Evolutionary conservation across 768 basidiomycete species (phyloP), one percentile per base, ranked within the genome.

Genomic region (Filobasidium floriforme): DNA sequence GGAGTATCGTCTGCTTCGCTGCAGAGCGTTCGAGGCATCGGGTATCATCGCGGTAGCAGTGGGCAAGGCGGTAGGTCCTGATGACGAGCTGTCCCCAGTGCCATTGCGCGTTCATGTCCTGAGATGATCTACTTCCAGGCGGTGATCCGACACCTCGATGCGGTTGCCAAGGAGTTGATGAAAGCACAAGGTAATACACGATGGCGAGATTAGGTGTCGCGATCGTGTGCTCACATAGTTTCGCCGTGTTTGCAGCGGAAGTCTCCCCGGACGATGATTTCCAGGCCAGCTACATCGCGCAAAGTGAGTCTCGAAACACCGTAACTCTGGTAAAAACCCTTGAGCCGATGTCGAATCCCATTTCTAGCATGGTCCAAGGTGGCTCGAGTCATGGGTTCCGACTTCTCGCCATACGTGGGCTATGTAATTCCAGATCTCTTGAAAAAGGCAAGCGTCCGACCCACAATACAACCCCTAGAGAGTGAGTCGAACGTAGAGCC

Each of bases 41-140:
- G 62, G 62, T 5, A 29, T 63, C 12, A 41, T 63, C n/a, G 49
- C 44, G 1, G 43, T 63, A 49, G 62, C 62, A 6, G 62, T 63
- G 7, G 62, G 62, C 11, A 63, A 63, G 52, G 22, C 24, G 46
- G 62, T 63, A 3, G 19, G 62, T 43, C 28, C 11, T 29, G 44
- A 10, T 62, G 10, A 19, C 1, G 4, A 19, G 18, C 19, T 32
- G 54, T 57, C n/a, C n/a, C n/a, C n/a, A n/a, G n/a, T 32, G 54
- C 19, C 3, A 15, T 19, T 26, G 29, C 32, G 32, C 32, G 32
- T 4, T 3, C 32, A 37, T 37, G 32, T 37, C 9, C 32, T 37
- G 9, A 37, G 4, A 2, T 12, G 46, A 41, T 11, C 10, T 3
- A 5, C 22, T 62, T 15, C 14, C 41, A 29, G 44, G 19, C 41